These are phyloP conservation scores for Trichoderma cornu-damae DNA, from an alignment of 2,329 filamentous ascomycete genomes.

Conservation along the genomic window DNA sequence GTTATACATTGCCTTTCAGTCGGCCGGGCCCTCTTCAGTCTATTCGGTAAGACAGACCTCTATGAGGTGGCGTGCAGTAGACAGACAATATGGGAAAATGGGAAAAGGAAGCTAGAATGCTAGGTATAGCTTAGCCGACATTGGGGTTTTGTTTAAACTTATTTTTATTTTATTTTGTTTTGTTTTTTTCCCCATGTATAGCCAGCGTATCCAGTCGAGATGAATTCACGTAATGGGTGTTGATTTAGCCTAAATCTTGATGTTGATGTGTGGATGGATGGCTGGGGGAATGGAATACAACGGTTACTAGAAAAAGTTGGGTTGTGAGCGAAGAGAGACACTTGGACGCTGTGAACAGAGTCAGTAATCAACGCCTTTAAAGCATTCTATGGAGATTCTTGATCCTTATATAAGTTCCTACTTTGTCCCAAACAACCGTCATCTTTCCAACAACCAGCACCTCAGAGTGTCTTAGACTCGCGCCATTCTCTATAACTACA, in stretches of 20 bases:
- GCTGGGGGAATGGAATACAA: constrained; percentile 12
- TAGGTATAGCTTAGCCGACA: no score
- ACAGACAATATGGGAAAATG: background rate
- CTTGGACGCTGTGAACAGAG: background rate
- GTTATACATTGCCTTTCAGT: background rate
- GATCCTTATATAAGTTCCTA: background rate
- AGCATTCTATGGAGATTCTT: background rate
- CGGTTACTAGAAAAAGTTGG: background rate
- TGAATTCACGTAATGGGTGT: background rate
- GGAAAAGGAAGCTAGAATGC: background rate
- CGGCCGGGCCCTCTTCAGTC: background rate
- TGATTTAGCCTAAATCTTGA: constrained; percentile 7
- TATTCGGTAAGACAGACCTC: background rate
- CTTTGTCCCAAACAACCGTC: background rate
- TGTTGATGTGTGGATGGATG: background rate
- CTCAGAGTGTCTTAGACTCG: no score
- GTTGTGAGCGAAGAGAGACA: background rate
- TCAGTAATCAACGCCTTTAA: background rate
- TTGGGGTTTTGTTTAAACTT: background rate
- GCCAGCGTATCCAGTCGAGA: background rate
- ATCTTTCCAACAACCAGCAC: background rate
- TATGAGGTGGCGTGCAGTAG: background rate
- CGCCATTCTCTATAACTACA: no score
- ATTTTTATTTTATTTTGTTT: no score
- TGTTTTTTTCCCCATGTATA: no score